Conservation (phyloP, 768 basidiomycete genomes). For the Mycena chlorophos region DNA sequence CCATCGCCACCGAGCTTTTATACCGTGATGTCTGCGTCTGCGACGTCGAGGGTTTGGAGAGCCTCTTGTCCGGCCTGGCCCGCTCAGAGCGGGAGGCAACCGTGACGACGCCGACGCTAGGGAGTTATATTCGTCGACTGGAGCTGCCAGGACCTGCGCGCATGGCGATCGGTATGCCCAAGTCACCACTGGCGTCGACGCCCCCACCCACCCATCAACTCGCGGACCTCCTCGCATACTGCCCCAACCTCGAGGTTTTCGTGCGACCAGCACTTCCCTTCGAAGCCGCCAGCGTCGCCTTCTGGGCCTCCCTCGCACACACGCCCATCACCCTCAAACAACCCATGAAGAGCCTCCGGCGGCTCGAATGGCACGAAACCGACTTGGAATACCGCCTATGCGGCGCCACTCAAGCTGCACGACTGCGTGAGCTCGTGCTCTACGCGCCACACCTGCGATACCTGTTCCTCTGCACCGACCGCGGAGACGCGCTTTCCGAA, state of each 20-base stretch:
- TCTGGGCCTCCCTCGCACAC: slow-evolving; percentile 13
- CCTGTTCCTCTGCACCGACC: slow-evolving; percentile 16
- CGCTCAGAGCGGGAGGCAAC: slow-evolving; percentile 11
- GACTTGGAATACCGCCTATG: slow-evolving; percentile 14
- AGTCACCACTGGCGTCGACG: not conserved
- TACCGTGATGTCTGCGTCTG: slow-evolving; percentile 13
- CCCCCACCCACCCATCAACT: not conserved
- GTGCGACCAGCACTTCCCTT: slow-evolving; percentile 23
- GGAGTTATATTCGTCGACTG: slow-evolving; percentile 11
- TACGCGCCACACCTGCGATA: slow-evolving; percentile 7
- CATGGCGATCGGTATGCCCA: not conserved
- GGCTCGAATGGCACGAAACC: slow-evolving; percentile 19
- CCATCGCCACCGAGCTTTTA: slow-evolving; percentile 7
- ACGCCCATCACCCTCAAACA: not conserved
- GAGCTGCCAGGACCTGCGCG: slow-evolving; percentile 3
- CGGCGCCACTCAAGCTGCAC: slow-evolving; percentile 3
- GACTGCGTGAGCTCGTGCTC: slow-evolving; percentile 10
- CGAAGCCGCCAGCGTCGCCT: slow-evolving; percentile 7
- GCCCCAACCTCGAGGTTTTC: slow-evolving; percentile 11
- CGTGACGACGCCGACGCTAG: not conserved
- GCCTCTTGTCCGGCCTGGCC: slow-evolving; percentile 3
- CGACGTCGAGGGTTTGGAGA: slow-evolving; percentile 7
- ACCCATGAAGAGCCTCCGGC: not conserved
- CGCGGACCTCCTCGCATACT: slow-evolving; percentile 8
- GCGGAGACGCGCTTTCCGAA: slow-evolving; percentile 3